Conservation (phyloP, 345 rosid genomes). For the Syzygium oleosum region DNA sequence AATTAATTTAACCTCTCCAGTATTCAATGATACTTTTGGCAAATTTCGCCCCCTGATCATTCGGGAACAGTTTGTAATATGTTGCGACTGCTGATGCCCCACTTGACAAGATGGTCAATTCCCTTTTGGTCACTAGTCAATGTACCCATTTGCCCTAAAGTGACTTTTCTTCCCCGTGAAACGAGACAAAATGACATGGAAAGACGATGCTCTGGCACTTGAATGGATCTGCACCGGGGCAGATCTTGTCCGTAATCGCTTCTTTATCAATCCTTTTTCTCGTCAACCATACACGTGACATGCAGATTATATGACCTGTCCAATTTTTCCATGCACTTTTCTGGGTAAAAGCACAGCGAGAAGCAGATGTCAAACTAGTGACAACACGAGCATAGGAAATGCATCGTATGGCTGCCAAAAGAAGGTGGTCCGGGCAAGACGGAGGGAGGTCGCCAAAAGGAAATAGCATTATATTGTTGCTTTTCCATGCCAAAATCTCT, state of each 20-base stretch:
- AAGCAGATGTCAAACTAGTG: background rate
- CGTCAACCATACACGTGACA: background rate
- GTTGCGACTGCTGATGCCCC: background rate
- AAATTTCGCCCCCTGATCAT: background rate
- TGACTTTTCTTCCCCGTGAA: background rate
- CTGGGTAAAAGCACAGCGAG: background rate
- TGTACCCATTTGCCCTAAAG: background rate
- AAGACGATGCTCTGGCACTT: background rate
- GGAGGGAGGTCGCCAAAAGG: background rate
- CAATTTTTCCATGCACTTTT: background rate
- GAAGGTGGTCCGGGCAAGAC: background rate
- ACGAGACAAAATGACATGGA: background rate
- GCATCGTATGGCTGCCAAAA: background rate
- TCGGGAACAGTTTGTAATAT: background rate
- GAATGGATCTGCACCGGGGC: background rate
- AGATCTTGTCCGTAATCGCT: background rate
- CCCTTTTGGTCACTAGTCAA: background rate
- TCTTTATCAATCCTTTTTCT: background rate
- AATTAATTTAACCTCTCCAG: background rate
- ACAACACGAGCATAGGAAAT: background rate
- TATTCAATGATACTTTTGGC: background rate
- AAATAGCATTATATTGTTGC: background rate
- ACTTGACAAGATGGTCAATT: background rate
- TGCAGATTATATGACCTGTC: background rate
- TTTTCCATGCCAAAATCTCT: background rate